These are phyloP conservation scores for Salisapilia sapeloensis DNA, from an alignment of 352 stramenopile genomes.

Conservation along the genomic window DNA sequence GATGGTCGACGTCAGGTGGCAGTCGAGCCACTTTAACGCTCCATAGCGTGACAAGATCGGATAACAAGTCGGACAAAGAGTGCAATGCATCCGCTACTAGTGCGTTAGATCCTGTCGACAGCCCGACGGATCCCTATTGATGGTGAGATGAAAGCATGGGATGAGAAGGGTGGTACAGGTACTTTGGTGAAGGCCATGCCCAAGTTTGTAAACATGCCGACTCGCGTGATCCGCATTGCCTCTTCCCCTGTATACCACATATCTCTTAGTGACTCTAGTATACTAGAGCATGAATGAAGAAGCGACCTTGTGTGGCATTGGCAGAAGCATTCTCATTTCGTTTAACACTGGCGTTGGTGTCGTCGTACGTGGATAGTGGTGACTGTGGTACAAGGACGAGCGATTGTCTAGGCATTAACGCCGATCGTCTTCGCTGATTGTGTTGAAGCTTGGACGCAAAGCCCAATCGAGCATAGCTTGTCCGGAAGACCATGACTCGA, in stretches of 20 bases:
- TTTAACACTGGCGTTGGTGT: no score
- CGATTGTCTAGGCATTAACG: no score
- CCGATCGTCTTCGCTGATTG: no score
- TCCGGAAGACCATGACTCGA: no score
- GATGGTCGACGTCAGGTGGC: slow-evolving; percentile 87
- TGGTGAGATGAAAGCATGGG: not conserved
- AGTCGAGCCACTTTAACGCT: slow-evolving; percentile 83
- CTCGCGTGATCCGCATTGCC: slow-evolving; percentile 78
- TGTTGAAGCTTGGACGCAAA: no score
- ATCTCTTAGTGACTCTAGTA: no score
- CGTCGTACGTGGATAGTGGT: no score
- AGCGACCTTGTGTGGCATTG: no score
- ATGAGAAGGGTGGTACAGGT: not conserved
- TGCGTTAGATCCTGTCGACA: slow-evolving; percentile 75
- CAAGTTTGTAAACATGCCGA: slow-evolving; percentile 89
- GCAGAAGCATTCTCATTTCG: no score
- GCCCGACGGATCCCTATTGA: slow-evolving; percentile 41
- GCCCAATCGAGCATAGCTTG: no score
- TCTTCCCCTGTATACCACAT: slow-evolving; percentile 22
- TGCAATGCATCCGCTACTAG: slow-evolving; percentile 93
- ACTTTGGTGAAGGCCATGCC: slow-evolving; percentile 83
- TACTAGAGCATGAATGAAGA: no score
- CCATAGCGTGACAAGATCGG: slow-evolving; percentile 94
- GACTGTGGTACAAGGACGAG: no score
- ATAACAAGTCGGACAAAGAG: slow-evolving; percentile 91